Percentiles rank a stretch among this genome's conserved stretches.
These are phyloP conservation scores for Hanseniaspora taiwanica DNA, from an alignment of 805 yeast genomes.

Conservation along the genomic window DNA sequence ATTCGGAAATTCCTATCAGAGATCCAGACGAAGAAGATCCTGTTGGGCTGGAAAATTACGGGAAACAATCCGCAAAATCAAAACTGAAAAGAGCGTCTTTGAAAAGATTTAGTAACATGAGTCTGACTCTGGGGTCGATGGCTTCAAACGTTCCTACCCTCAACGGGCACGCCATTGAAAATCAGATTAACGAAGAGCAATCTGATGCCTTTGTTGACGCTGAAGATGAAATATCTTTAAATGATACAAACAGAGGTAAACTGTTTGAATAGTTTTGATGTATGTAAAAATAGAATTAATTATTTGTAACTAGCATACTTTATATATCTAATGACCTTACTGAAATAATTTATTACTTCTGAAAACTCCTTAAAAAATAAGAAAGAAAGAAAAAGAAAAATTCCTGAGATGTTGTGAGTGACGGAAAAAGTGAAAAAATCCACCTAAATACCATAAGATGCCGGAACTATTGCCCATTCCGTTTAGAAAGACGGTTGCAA, in stretches of 20 bases:
- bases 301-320: too few relatives aligned
- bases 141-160: background rate
- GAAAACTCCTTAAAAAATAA: too few relatives aligned
- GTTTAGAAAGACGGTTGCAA: conserved; percentile 30
- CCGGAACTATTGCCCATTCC: conserved; percentile 39
- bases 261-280: background rate
- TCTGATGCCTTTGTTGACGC: background rate
- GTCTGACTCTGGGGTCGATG: background rate
- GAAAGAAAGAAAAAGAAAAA: too few relatives aligned
- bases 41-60: conserved; percentile 18
- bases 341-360: too few relatives aligned
- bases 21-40: conserved; percentile 25
- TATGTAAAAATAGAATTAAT: too few relatives aligned
- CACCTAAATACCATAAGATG: conserved; percentile 8
- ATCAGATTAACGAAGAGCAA: background rate
- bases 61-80: conserved; percentile 3
- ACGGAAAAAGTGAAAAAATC: too few relatives aligned
- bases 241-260: background rate
- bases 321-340: background rate
- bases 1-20: conserved; percentile 13
- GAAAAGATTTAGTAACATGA: background rate
- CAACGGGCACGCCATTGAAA: background rate
- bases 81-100: conserved; percentile 4
- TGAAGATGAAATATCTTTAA: background rate
- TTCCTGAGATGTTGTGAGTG: too few relatives aligned